Percentiles rank a stretch among this genome's conserved stretches.
Conservation (phyloP, 345 rosid genomes). For the Viola odorata region DNA sequence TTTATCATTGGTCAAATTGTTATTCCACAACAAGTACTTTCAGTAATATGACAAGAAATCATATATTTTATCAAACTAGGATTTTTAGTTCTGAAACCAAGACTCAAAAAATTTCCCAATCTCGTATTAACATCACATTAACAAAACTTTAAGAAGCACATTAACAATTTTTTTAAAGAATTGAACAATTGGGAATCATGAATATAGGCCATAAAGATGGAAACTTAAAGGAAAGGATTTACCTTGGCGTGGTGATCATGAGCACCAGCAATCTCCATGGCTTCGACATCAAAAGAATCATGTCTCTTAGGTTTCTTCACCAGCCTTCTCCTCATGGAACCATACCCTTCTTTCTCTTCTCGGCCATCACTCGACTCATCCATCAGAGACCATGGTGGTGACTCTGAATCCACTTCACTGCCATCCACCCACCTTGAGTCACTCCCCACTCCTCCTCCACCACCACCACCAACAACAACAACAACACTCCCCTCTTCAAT, state of each 20-base stretch:
- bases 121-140: no score
- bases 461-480: constrained; percentile 35
- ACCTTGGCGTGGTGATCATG: constrained; percentile 58
- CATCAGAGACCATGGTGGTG: constrained; percentile 33
- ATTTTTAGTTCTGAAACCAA: no score
- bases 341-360: constrained; percentile 39
- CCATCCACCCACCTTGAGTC: constrained; percentile 95
- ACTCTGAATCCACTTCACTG: constrained; percentile 71
- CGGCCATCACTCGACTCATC: constrained; percentile 34
- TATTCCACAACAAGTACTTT: no score
- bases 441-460: constrained; percentile 10
- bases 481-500: constrained; percentile 64
- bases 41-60: no score
- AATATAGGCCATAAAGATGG: no score
- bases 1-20: not conserved
- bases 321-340: constrained; percentile 67
- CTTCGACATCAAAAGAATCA: constrained; percentile 92
- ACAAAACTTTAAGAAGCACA: not conserved
- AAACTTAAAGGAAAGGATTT: not conserved
- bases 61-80: no score
- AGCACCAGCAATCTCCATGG: constrained; percentile 81
- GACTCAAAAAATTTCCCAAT: not conserved
- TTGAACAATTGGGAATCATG: no score
- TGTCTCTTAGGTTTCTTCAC: constrained; percentile 63
- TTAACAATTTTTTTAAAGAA: not conserved